These are phyloP conservation scores for Pachyrhizus erosus DNA, from an alignment of 306 rosid genomes.

Conservation along the genomic window DNA sequence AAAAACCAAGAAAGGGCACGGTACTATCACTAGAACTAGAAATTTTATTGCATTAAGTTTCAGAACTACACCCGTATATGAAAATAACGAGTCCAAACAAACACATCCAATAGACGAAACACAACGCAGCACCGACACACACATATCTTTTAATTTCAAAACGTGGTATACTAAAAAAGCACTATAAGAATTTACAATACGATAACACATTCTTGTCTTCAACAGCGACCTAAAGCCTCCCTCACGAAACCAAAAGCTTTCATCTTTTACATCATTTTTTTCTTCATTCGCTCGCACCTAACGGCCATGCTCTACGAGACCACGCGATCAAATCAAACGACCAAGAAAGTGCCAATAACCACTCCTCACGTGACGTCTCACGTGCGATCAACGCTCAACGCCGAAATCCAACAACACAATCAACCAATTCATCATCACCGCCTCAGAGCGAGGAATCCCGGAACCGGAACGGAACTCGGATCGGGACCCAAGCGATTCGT, in stretches of 20 bases:
- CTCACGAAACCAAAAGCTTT: constrained; percentile 2
- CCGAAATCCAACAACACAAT: neutral
- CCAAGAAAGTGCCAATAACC: neutral
- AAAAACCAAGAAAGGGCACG: neutral
- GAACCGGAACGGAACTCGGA: constrained; percentile 82
- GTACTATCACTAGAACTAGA: neutral
- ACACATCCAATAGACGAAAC: neutral
- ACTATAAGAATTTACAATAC: constrained; percentile 14
- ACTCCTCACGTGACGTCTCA: neutral
- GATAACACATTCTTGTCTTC: neutral
- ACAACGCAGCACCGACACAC: neutral
- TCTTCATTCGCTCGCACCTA: constrained; percentile 41
- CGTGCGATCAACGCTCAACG: neutral
- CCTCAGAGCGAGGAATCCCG: constrained; percentile 48
- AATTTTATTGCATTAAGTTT: constrained; percentile 29
- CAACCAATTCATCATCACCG: neutral
- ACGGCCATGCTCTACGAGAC: constrained; percentile 47
- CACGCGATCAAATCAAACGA: constrained; percentile 34
- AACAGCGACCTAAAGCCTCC: neutral
- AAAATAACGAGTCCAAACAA: neutral
- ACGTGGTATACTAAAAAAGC: neutral
- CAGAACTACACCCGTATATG: constrained; percentile 25
- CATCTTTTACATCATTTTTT: neutral
- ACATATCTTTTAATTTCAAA: neutral
- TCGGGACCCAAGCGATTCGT: constrained; percentile 85